phyloP scores from a whole-genome alignment of 2,329 filamentous ascomycete species.

The Clonostachys rhizophaga region DNA sequence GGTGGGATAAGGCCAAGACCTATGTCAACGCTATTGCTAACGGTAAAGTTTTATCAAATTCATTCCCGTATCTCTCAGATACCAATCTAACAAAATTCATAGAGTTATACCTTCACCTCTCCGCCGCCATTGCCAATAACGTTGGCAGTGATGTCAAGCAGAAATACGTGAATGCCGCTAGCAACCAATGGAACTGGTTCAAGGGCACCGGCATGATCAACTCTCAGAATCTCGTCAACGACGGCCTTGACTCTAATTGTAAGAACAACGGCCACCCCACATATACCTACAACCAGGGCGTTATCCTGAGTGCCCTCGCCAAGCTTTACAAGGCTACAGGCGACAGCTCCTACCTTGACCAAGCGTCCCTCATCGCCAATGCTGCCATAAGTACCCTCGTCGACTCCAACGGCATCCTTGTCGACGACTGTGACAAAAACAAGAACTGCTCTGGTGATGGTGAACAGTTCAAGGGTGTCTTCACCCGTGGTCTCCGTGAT shows the following conservation, averaged over 20 bases:
- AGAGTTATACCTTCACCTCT: slow-evolving; percentile 48
- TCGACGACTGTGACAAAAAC: slow-evolving; percentile 25
- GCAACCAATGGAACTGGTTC: slow-evolving; percentile 48
- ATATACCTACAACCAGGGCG: slow-evolving; percentile 55
- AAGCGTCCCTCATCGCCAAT: slow-evolving; percentile 39
- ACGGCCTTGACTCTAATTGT: slow-evolving; percentile 38
- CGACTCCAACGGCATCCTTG: slow-evolving; percentile 38
- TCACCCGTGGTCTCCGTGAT: slow-evolving; percentile 4
- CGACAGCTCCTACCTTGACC: slow-evolving; percentile 27
- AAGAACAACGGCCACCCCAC: slow-evolving; percentile 16
- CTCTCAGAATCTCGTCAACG: slow-evolving; percentile 41
- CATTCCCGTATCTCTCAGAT: not conserved
- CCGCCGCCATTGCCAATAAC: slow-evolving; percentile 47
- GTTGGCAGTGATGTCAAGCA: slow-evolving; percentile 21
- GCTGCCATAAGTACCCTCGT: slow-evolving; percentile 42
- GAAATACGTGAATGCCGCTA: slow-evolving; percentile 40
- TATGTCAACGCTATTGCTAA: slow-evolving; percentile 52
- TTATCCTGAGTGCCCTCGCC: slow-evolving; percentile 28
- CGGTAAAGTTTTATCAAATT: slow-evolving; percentile 2
- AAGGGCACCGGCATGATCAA: slow-evolving; percentile 44
- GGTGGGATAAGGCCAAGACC: slow-evolving; percentile 48
- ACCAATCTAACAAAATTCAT: not conserved
- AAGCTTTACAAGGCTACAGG: slow-evolving; percentile 40
- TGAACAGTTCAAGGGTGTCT: slow-evolving; percentile 58
- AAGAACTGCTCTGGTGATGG: slow-evolving; percentile 41